Conservation (phyloP, 2,329 filamentous ascomycete species). For the Colletotrichum sp. region DNA sequence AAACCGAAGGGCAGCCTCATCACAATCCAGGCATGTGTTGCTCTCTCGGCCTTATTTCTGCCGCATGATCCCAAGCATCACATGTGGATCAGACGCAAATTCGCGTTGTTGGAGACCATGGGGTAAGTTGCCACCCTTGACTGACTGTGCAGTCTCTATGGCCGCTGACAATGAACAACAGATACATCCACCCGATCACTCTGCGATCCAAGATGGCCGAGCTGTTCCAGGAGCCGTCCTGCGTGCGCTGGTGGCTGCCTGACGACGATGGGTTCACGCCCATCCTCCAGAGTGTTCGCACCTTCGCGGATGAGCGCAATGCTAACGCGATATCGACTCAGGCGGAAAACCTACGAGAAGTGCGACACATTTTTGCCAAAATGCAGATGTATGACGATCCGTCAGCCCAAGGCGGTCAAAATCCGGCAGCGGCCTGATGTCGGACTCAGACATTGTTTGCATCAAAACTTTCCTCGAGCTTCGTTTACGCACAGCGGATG, state of each 20-base stretch:
- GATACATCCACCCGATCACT: constrained; percentile 81
- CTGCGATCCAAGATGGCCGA: constrained; percentile 79
- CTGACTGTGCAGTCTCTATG: not conserved
- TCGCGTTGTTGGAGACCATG: constrained; percentile 77
- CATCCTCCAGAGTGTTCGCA: constrained; percentile 77
- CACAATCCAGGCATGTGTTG: constrained; percentile 76
- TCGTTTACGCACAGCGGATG: not conserved
- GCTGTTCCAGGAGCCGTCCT: constrained; percentile 73
- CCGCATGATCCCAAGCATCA: constrained; percentile 74
- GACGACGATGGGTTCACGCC: constrained; percentile 77
- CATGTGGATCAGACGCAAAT: constrained; percentile 80
- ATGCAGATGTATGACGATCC: constrained; percentile 40
- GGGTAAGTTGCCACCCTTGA: constrained; percentile 60
- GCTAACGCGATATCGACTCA: constrained; percentile 61
- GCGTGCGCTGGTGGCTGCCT: constrained; percentile 88
- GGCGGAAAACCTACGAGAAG: constrained; percentile 72
- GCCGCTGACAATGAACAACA: constrained; percentile 39
- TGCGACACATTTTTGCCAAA: constrained; percentile 75
- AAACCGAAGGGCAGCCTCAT: constrained; percentile 75
- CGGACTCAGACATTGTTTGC: not conserved
- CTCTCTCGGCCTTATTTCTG: constrained; percentile 80
- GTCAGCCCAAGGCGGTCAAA: not conserved
- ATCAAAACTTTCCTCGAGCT: not conserved
- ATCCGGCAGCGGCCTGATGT: not conserved
- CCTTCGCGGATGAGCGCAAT: constrained; percentile 81